These are phyloP conservation scores for Litsea cubeba DNA, from an alignment of 164 flowering plant genomes.

Conservation along the genomic window DNA sequence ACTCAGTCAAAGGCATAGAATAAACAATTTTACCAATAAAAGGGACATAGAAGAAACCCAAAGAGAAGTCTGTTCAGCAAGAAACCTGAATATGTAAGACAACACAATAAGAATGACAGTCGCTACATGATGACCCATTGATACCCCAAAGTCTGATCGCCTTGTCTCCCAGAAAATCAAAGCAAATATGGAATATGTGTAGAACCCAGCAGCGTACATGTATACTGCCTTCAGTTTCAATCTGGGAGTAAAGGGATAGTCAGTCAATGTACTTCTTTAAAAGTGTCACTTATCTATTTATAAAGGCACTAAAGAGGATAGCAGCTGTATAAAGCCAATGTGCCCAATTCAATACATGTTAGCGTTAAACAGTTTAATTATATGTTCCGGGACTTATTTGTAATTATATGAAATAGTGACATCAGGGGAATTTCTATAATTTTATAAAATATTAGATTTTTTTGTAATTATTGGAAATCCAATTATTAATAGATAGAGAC, in stretches of 20 bases:
- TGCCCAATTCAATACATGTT: too few species aligned
- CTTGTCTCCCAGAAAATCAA: constrained; percentile 94
- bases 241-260: constrained; percentile 34
- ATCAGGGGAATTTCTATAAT: too few species aligned
- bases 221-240: constrained; percentile 75
- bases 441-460: too few species aligned
- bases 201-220: constrained; percentile 88
- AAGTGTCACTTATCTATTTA: too few species aligned
- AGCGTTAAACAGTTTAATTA: too few species aligned
- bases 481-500: too few species aligned
- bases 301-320: too few species aligned
- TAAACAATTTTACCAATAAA: not conserved
- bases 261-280: not conserved
- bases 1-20: not conserved
- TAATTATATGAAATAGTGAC: too few species aligned
- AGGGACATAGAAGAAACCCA: not conserved
- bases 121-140: constrained; percentile 92
- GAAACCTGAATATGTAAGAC: constrained; percentile 75
- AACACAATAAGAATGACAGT: constrained; percentile 68
- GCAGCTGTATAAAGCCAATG: too few species aligned
- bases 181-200: constrained; percentile 88
- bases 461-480: too few species aligned
- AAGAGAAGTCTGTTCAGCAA: not conserved
- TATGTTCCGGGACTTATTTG: too few species aligned
- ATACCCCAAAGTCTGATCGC: constrained; percentile 92